Conservation (phyloP, 257 asterid genomes). For the Nicotiana attenuata region DNA sequence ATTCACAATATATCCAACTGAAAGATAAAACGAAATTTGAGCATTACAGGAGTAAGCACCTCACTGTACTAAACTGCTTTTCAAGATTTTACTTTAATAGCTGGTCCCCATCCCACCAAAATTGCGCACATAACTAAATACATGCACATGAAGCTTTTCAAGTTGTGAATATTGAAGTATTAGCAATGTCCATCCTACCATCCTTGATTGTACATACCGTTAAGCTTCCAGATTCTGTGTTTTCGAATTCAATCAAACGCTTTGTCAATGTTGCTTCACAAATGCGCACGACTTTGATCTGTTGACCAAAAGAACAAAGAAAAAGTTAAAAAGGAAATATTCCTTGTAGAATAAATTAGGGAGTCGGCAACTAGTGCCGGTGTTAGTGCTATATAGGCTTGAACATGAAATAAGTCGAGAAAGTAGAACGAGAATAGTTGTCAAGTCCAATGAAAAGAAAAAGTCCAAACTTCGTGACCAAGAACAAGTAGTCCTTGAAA, state of each 20-base stretch:
- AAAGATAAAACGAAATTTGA: neutral
- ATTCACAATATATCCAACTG: neutral
- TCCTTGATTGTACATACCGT: slow-evolving; percentile 45
- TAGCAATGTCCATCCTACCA: neutral
- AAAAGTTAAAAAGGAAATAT: neutral
- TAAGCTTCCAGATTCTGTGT: slow-evolving; percentile 75
- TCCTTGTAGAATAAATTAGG: neutral
- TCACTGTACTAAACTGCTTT: neutral
- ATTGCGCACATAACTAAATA: neutral
- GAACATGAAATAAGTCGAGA: neutral
- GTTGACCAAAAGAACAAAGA: neutral
- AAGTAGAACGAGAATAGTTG: neutral
- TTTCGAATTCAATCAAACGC: slow-evolving; percentile 86
- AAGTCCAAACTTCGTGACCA: neutral
- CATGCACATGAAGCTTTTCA: slow-evolving; percentile 7
- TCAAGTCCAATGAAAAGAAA: neutral
- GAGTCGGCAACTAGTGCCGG: neutral
- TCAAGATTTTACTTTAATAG: neutral
- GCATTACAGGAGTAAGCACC: slow-evolving; percentile 1
- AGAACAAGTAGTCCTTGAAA: neutral
- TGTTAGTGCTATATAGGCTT: neutral
- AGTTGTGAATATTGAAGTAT: neutral
- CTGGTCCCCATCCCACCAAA: neutral
- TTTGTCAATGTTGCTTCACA: slow-evolving; percentile 84
- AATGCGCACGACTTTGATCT: slow-evolving; percentile 78